These are phyloP conservation scores for Blastomyces silverae DNA, from an alignment of 2,329 filamentous ascomycete species.

Conservation along the genomic window DNA sequence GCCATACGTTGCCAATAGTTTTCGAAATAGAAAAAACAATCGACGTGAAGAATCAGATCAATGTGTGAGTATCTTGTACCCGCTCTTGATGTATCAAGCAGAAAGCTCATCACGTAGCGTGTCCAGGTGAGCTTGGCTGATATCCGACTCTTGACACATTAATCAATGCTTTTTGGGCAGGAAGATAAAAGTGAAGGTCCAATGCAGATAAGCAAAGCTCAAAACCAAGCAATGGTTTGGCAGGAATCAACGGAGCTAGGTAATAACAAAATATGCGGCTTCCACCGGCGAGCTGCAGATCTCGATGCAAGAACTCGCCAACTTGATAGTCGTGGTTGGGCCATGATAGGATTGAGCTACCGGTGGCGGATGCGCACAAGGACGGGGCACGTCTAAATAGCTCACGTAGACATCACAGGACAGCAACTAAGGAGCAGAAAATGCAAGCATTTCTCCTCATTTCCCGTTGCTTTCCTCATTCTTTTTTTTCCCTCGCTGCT, in stretches of 20 bases:
- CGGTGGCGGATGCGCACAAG: background rate
- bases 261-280: background rate
- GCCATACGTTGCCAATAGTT: background rate
- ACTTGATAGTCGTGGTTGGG: background rate
- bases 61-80: background rate
- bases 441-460: background rate
- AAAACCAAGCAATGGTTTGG: background rate
- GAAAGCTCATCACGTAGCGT: background rate
- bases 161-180: background rate
- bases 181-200: background rate
- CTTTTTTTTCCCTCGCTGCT: background rate
- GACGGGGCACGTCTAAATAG: background rate
- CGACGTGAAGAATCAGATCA: background rate
- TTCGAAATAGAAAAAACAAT: background rate
- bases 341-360: background rate
- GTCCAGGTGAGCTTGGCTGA: background rate
- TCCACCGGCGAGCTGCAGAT: background rate
- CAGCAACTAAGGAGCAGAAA: background rate
- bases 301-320: background rate
- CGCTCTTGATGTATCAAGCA: background rate
- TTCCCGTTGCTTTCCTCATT: background rate
- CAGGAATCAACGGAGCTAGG: background rate
- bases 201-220: conserved; percentile 1
- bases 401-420: background rate
- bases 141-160: background rate